Base-by-base conservation (phyloP, 2,329 filamentous ascomycete genomes). In the Paecilomyces dactylethromorphus region DNA sequence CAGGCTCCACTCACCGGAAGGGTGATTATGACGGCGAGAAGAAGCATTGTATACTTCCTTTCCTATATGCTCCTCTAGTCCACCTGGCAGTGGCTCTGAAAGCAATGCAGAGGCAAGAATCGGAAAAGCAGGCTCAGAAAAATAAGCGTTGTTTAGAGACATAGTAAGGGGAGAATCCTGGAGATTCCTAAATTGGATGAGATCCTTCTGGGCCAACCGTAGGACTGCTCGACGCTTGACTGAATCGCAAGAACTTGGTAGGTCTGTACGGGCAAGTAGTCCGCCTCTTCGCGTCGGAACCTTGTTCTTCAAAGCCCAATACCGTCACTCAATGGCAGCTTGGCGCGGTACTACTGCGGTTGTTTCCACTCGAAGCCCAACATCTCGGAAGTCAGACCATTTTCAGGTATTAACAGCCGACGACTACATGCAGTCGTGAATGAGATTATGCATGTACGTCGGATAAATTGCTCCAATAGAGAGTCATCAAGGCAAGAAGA, bases 61-160 rank as follows among this genome's bases (percentile, higher is more conserved):
- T 22, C 24, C 22, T 49, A n/a, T 45, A 49, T n/a, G 21, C 5
- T 32, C 32, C 39, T n/a, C 29, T 56, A 10, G 18, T 49, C 13
- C 22, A 29, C 10, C 31, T 13, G 58, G 18, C 31, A 18, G 18
- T 18, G 56, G 45, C n/a, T n/a, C 15, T n/a, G 57, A 18, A 10
- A 74, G 62, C 15, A 74, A 59, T 2, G 65, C 63, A 59, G 71
- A 63, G 4, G 72, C 73, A 18, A 74, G 69, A 31, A 69, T 29
- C 7, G 73, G 72, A 8, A 62, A 56, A 33, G 70, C 72, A 39
- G 72, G 68, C 10, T 70, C 65, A 26, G 66, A 60, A n/a, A 64
- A 58, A 39, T 73, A 72, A 21, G 67, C 45, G 45, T 65, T 66
- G 10, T 39, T 18, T 3, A 51, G 26, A 15, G 39, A 45, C 39